Evolutionary conservation across 306 rosid genomes (phyloP), one percentile per base, ranked within the genome.

Genomic region (Acacia melanoxylon): DNA sequence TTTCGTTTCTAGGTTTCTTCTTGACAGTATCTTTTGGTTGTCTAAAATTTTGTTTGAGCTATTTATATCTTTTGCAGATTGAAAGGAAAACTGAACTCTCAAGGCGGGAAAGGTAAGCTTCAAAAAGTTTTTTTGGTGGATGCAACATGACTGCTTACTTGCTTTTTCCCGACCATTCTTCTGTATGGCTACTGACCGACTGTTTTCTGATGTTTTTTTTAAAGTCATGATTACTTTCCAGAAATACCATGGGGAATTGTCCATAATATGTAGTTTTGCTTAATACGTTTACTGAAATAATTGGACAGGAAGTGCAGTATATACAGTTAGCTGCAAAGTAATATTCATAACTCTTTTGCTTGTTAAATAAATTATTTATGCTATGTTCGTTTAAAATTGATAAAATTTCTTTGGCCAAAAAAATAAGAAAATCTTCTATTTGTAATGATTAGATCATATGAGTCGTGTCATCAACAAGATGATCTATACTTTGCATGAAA

Each of bases 81-180:
- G 89, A 70, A 44, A 90, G 69, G 83, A 88, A 86, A 48, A 85
- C 89, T 68, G 93, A 88, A 85, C 96, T 90, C 80, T 91, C 96
- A 56, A 90, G 92, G 88, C 92, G 92, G n/a, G 96, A 91, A 86
- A 90, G 96, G 96, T 91, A 48, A 33, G 56, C 41, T 63, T 33
- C 10, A 31, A 45, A 45, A 40, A 59, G 40, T 20, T 20, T 19
- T 20, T 33, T 22, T 24, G 44, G 31, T 35, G 16, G 69, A 31
- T 62, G n/a, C 33, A 41, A 19, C 14, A 29, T 33, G 19, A 49
- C 16, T 9, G 44, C 73, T 69, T 40, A 19, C 59, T 51, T 37
- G 17, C 11, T 14, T 72, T 80, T 13, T 14, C 17, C 1, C 42
- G 56, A 76, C 42, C 71, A 15, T 76, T 42, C 40, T 76, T 42